Conservation (phyloP, 2,329 filamentous ascomycete genomes). For the Verticillium nonalfalfae region DNA sequence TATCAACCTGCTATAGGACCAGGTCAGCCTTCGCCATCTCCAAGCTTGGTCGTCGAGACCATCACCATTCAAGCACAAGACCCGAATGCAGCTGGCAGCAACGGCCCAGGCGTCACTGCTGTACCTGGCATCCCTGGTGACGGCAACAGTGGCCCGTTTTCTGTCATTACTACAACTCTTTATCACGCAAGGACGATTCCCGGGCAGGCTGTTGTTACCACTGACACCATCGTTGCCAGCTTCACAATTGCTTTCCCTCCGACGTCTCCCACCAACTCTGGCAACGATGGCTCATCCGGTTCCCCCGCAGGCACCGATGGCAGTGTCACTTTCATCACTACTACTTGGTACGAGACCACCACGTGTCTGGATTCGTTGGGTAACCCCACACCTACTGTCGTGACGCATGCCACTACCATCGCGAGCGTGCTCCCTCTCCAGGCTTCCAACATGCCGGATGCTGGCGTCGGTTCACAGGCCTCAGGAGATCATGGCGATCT, state of each 20-base stretch:
- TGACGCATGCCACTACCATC: neutral
- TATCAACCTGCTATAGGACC: neutral
- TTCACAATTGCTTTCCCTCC: conserved; percentile 18
- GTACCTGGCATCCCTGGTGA: neutral
- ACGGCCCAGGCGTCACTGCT: neutral
- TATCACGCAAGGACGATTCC: conserved; percentile 4
- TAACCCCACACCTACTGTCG: neutral
- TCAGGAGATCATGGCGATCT: neutral
- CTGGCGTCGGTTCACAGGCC: neutral
- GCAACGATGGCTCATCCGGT: neutral
- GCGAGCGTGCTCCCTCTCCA: neutral
- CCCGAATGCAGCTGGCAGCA: neutral
- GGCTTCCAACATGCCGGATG: neutral
- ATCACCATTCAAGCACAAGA: neutral
- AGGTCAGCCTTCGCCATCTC: neutral
- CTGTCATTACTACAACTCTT: conserved; percentile 10
- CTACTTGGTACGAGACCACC: conserved; percentile 1
- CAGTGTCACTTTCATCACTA: neutral
- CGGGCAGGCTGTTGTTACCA: conserved; percentile 2
- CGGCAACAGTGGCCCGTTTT: neutral
- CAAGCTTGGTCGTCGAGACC: neutral
- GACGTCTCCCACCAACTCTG: conserved; percentile 6
- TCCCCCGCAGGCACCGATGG: neutral
- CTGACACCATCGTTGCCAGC: conserved; percentile 12
- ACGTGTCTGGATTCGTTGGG: neutral